These are phyloP conservation scores for Lomentospora prolificans DNA, from an alignment of 2,329 filamentous ascomycete genomes.

Conservation along the genomic window DNA sequence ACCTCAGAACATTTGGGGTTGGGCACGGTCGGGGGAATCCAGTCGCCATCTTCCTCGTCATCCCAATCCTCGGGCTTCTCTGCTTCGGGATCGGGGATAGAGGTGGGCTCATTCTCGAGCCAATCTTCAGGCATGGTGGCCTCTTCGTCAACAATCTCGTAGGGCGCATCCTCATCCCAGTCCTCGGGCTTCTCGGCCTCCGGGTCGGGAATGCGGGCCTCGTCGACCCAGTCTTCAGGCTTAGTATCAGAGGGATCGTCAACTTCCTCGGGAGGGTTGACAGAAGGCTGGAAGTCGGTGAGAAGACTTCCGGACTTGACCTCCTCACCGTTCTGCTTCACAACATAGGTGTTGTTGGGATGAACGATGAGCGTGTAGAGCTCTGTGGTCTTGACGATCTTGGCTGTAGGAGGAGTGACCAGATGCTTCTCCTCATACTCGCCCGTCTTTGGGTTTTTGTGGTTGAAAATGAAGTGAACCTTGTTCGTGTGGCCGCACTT, in stretches of 20 bases:
- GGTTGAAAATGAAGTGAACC: conserved; percentile 97
- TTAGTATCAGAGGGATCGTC: conserved; percentile 89
- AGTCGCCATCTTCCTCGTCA: conserved; percentile 98
- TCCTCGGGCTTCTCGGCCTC: conserved; percentile 94
- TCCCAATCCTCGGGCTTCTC: conserved; percentile 99
- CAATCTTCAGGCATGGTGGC: conserved; percentile 90
- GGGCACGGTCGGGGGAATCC: conserved; percentile 77
- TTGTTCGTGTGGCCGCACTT: conserved; percentile 99
- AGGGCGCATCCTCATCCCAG: conserved; percentile 98
- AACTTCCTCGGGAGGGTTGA: conserved; percentile 93
- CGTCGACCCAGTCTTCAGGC: conserved; percentile 92
- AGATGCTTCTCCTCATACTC: conserved; percentile 99
- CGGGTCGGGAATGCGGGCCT: conserved; percentile 82
- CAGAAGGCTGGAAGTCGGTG: conserved; percentile 85
- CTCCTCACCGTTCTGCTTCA: conserved; percentile 83
- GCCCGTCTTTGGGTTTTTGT: conserved; percentile 99
- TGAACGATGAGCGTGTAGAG: conserved; percentile 96
- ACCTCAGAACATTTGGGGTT: conserved; percentile 94
- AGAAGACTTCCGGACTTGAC: conserved; percentile 85
- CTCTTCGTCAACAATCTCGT: conserved; percentile 88
- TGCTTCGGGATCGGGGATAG: conserved; percentile 83
- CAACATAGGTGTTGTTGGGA: conserved; percentile 89
- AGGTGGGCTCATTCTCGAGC: conserved; percentile 80
- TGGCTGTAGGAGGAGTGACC: conserved; percentile 69
- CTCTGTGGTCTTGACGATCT: conserved; percentile 82